Evolutionary conservation across 2,329 filamentous ascomycete genomes (phyloP).

Genomic region (Fusarium xylarioides): DNA sequence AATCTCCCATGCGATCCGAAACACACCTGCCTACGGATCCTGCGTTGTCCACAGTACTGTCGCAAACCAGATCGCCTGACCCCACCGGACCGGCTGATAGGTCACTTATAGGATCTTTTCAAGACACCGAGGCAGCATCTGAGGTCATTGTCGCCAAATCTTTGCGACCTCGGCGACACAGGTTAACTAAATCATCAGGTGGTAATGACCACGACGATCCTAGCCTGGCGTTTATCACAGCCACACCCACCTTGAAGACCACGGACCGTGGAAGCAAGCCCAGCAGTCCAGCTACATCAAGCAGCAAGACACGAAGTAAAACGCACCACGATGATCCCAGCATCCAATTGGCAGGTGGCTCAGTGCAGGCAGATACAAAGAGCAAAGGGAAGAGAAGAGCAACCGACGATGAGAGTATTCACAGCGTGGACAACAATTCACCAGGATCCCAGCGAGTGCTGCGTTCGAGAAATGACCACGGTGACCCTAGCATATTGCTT

Average conservation of each 20-base stretch:
- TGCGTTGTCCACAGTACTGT: slow-evolving; percentile 10
- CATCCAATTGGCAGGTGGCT: slow-evolving; percentile 34
- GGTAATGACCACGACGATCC: slow-evolving; percentile 41
- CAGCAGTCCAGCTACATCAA: slow-evolving; percentile 29
- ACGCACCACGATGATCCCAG: slow-evolving; percentile 38
- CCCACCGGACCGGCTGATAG: slow-evolving; percentile 12
- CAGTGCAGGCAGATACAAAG: slow-evolving; percentile 28
- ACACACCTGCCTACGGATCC: slow-evolving; percentile 10
- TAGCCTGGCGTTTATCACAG: slow-evolving; percentile 43
- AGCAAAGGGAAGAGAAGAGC: slow-evolving; percentile 32
- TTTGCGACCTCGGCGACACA: slow-evolving; percentile 44
- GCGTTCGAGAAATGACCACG: slow-evolving; percentile 39
- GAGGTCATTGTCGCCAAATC: slow-evolving; percentile 44
- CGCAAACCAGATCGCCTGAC: slow-evolving; percentile 18
- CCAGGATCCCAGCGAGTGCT: slow-evolving; percentile 40
- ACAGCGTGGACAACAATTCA: slow-evolving; percentile 28
- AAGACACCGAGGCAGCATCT: slow-evolving; percentile 19
- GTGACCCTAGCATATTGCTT: slow-evolving; percentile 41
- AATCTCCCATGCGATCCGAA: slow-evolving; percentile 32
- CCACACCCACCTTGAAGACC: slow-evolving; percentile 20
- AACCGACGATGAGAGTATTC: slow-evolving; percentile 25
- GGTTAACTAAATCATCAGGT: slow-evolving; percentile 37
- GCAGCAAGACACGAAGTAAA: slow-evolving; percentile 44
- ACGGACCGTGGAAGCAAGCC: slow-evolving; percentile 22
- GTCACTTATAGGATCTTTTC: slow-evolving; percentile 13